phyloP scores from a whole-genome alignment of 768 basidiomycete genomes.

The Auriscalpium microsporum region DNA sequence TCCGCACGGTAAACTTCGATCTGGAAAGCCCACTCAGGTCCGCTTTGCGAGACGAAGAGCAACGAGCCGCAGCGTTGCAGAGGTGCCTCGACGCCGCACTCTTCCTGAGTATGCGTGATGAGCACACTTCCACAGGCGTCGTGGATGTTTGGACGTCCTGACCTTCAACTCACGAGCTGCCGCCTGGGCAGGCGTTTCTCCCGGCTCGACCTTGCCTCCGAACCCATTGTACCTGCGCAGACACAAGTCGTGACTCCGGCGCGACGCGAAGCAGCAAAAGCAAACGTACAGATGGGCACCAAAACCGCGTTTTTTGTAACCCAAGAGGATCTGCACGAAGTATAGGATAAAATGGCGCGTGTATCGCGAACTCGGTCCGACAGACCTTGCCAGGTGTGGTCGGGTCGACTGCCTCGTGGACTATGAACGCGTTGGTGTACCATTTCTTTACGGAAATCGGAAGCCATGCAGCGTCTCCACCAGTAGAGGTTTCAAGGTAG shows the following conservation, averaged over 20 bases:
- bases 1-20: slow-evolving; percentile 67
- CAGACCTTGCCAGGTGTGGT: slow-evolving; percentile 13
- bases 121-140: background rate
- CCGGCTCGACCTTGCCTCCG: slow-evolving; percentile 77
- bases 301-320: slow-evolving; percentile 74
- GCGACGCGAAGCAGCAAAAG: background rate
- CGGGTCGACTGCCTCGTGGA: slow-evolving; percentile 40
- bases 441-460: slow-evolving; percentile 31
- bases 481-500: slow-evolving; percentile 22
- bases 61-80: slow-evolving; percentile 58
- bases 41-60: slow-evolving; percentile 48
- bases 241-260: background rate
- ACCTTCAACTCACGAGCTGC: slow-evolving; percentile 72
- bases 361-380: slow-evolving; percentile 4
- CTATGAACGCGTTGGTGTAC: slow-evolving; percentile 68
- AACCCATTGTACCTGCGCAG: slow-evolving; percentile 76
- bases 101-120: slow-evolving; percentile 48
- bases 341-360: background rate
- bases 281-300: slow-evolving; percentile 46
- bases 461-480: slow-evolving; percentile 46
- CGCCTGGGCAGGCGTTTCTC: slow-evolving; percentile 60
- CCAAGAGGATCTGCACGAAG: slow-evolving; percentile 55
- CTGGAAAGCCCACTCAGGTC: slow-evolving; percentile 50
- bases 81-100: slow-evolving; percentile 64
- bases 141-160: background rate